Conservation (phyloP, 768 basidiomycete genomes). For the Multifurca ochricompacta region DNA sequence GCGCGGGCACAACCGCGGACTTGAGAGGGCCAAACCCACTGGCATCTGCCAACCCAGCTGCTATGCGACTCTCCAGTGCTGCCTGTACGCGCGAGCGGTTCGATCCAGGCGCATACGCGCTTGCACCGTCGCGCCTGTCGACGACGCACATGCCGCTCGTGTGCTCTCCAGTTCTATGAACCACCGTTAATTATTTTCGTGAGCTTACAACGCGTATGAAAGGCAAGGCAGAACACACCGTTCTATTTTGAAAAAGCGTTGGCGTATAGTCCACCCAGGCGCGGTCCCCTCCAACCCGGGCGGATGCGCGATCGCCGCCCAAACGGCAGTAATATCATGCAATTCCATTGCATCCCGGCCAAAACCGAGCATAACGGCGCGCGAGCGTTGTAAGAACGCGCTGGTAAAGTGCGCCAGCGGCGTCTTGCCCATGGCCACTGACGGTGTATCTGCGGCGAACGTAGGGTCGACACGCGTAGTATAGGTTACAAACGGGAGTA, state of each 20-base stretch:
- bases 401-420: slow-evolving; percentile 73
- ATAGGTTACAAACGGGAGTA: slow-evolving; percentile 66
- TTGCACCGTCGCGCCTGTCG: slow-evolving; percentile 60
- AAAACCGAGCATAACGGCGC: slow-evolving; percentile 66
- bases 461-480: slow-evolving; percentile 48
- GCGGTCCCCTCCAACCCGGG: slow-evolving; percentile 31
- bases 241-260: slow-evolving; percentile 18
- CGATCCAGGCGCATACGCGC: slow-evolving; percentile 56
- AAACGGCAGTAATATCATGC: slow-evolving; percentile 85
- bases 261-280: slow-evolving; percentile 47
- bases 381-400: slow-evolving; percentile 64
- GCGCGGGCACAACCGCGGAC: slow-evolving; percentile 47
- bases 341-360: slow-evolving; percentile 85
- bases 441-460: slow-evolving; percentile 49
- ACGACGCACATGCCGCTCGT: slow-evolving; percentile 86
- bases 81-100: slow-evolving; percentile 60
- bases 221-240: slow-evolving; percentile 2
- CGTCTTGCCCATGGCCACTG: slow-evolving; percentile 38
- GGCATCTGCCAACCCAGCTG: slow-evolving; percentile 20
- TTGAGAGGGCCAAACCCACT: slow-evolving; percentile 31
- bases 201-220: not conserved
- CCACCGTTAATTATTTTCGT: not conserved
- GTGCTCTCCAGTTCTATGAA: slow-evolving; percentile 57
- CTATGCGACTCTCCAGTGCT: slow-evolving; percentile 35
- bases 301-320: slow-evolving; percentile 75